phyloP scores from a whole-genome alignment of 192 early-diverging fungal species.

The Backusella australiensis region DNA sequence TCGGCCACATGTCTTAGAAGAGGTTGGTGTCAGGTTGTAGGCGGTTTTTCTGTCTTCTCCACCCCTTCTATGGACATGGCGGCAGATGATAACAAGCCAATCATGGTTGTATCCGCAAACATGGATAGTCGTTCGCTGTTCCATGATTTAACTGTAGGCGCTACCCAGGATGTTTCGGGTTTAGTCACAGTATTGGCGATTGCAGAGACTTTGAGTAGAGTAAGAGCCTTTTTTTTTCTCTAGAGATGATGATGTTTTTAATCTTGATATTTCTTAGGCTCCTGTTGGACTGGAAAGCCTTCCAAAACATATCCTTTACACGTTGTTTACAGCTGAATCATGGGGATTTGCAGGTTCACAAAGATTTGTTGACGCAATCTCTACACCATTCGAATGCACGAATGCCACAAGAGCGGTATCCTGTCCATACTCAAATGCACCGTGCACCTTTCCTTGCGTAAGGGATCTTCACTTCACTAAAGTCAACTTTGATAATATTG shows the following conservation, averaged over 20 bases:
- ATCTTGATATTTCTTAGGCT: slow-evolving; percentile 32
- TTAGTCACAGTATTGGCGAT: slow-evolving; percentile 63
- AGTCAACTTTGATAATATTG: slow-evolving; percentile 66
- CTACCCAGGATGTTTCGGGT: slow-evolving; percentile 55
- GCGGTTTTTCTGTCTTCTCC: slow-evolving; percentile 66
- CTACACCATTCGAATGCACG: slow-evolving; percentile 51
- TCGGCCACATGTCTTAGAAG: slow-evolving; percentile 65
- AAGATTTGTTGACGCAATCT: slow-evolving; percentile 76
- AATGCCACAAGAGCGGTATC: slow-evolving; percentile 27
- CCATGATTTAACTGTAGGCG: slow-evolving; percentile 58
- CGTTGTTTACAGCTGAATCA: slow-evolving; percentile 67
- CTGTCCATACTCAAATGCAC: slow-evolving; percentile 37
- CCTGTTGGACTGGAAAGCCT: slow-evolving; percentile 39
- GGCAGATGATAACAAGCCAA: slow-evolving; percentile 57
- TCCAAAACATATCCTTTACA: slow-evolving; percentile 73
- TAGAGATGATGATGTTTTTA: background rate
- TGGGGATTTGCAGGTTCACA: slow-evolving; percentile 82
- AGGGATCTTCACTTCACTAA: slow-evolving; percentile 58
- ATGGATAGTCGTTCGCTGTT: slow-evolving; percentile 68
- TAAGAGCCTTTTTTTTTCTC: slow-evolving; percentile 18
- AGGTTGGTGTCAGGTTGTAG: slow-evolving; percentile 70
- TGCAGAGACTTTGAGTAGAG: slow-evolving; percentile 69
- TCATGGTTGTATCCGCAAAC: slow-evolving; percentile 63
- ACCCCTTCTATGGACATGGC: slow-evolving; percentile 56
- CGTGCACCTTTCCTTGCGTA: slow-evolving; percentile 65